phyloP scores from a whole-genome alignment of 805 yeast genomes.

The Vanderwaltozyma verrucispora region DNA sequence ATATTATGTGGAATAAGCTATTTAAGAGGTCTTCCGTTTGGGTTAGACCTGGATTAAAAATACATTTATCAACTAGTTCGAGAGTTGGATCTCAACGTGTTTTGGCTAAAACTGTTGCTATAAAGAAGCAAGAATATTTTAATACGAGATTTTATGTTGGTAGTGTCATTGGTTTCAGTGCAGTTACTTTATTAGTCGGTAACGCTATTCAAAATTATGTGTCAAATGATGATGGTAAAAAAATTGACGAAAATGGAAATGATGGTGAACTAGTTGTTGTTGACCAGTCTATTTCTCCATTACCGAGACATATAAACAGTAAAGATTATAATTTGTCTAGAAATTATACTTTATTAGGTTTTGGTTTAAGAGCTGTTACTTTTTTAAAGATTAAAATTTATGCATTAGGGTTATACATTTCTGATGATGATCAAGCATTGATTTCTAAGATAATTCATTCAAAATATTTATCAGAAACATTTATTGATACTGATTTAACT shows the following conservation, averaged over 20 bases:
- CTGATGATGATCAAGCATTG: conserved; percentile 38
- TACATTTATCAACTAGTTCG: not conserved
- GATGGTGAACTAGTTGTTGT: conserved; percentile 10
- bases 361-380: conserved; percentile 77
- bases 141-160: not conserved
- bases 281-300: conserved; percentile 42
- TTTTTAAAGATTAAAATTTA: conserved; percentile 76
- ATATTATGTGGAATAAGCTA: not conserved
- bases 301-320: conserved; percentile 29
- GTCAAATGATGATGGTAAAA: not conserved
- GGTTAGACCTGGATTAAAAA: not conserved
- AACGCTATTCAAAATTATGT: not conserved
- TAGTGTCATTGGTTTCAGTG: not conserved
- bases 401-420: conserved; percentile 74
- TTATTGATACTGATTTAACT: conserved; percentile 27
- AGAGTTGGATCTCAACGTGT: not conserved
- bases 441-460: conserved; percentile 36
- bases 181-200: not conserved
- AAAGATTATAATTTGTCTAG: conserved; percentile 21
- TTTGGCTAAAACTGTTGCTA: not conserved
- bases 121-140: not conserved
- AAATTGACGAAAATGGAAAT: not conserved
- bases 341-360: conserved; percentile 53
- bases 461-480: conserved; percentile 29
- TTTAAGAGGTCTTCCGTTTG: not conserved